Percentiles rank a stretch among this genome's conserved stretches.
Conservation (phyloP, 495 filamentous ascomycete genomes). For the Penicillium flavigenum region DNA sequence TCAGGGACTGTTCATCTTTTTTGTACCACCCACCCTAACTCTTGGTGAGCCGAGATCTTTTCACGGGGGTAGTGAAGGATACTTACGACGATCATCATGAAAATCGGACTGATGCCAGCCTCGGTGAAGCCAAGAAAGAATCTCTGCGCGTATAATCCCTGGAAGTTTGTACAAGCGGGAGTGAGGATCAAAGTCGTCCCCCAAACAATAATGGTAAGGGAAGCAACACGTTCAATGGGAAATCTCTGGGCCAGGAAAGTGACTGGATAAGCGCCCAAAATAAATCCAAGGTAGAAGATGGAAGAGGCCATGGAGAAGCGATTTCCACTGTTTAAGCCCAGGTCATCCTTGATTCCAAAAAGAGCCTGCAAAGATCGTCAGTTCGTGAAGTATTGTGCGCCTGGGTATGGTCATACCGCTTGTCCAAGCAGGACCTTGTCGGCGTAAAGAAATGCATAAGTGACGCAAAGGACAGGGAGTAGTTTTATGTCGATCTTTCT, state of each 20-base stretch:
- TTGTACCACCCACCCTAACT: constrained; percentile 40
- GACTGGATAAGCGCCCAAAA: constrained; percentile 46
- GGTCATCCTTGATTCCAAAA: constrained; percentile 40
- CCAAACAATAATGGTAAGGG: constrained; percentile 35
- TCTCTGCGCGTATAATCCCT: constrained; percentile 40
- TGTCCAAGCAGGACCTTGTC: constrained; percentile 54
- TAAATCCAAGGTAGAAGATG: constrained; percentile 52
- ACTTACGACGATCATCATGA: constrained; percentile 45
- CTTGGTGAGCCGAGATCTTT: neutral
- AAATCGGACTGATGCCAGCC: constrained; percentile 32
- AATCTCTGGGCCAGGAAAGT: constrained; percentile 45
- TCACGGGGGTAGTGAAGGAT: no score
- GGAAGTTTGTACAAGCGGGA: constrained; percentile 36
- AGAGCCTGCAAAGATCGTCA: constrained; percentile 26
- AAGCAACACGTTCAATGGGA: constrained; percentile 46
- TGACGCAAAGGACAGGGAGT: constrained; percentile 40
- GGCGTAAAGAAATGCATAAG: constrained; percentile 45
- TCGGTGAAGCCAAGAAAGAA: constrained; percentile 52
- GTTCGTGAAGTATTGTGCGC: constrained; percentile 21
- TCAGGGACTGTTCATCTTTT: constrained; percentile 46
- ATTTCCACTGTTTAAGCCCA: constrained; percentile 36
- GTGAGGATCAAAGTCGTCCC: constrained; percentile 40
- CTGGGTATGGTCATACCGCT: constrained; percentile 36
- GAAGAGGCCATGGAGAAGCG: constrained; percentile 39
- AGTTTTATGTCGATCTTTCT: constrained; percentile 49